These are phyloP conservation scores for Paecilomyces formosus DNA, from an alignment of 2,329 filamentous ascomycete genomes.

Conservation along the genomic window DNA sequence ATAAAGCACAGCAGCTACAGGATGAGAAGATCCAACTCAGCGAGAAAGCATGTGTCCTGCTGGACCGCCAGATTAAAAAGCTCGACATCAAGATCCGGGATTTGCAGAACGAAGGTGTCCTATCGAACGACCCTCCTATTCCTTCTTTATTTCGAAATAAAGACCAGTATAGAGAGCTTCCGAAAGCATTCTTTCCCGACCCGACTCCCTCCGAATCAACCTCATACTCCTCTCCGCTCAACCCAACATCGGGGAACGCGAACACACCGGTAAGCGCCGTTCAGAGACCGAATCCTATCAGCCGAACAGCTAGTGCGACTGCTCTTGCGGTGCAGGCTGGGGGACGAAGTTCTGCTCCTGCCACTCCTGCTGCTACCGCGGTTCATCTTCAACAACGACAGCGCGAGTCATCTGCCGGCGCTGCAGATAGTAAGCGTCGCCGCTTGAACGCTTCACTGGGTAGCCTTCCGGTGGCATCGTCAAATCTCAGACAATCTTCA, in stretches of 20 bases:
- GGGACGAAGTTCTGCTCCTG: constrained; percentile 37
- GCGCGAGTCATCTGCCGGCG: constrained; percentile 48
- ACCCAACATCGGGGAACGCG: constrained; percentile 49
- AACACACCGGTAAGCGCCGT: constrained; percentile 47
- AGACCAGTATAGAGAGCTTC: constrained; percentile 34
- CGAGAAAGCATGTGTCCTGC: constrained; percentile 52
- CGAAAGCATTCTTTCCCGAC: constrained; percentile 45
- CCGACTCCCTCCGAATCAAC: constrained; percentile 36
- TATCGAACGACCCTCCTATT: constrained; percentile 51
- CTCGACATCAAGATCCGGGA: constrained; percentile 56
- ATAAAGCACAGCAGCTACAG: constrained; percentile 50
- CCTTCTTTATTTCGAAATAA: constrained; percentile 51
- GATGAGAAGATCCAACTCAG: constrained; percentile 55
- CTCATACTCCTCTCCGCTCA: constrained; percentile 39
- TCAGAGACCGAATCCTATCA: constrained; percentile 36
- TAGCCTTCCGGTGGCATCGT: constrained; percentile 47
- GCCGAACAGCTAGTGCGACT: constrained; percentile 25
- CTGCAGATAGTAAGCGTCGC: constrained; percentile 52
- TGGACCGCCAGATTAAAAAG: constrained; percentile 57
- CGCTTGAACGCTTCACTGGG: constrained; percentile 48
- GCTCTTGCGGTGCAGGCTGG: constrained; percentile 30
- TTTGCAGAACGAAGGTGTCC: constrained; percentile 51
- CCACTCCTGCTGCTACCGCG: constrained; percentile 33
- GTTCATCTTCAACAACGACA: constrained; percentile 41
- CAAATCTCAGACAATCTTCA: constrained; percentile 53